Conservation (phyloP, 306 rosid species). For the Prunus persica region Prunus_persica_NCBIv2 NC_034016.1:4421001-4421500, state of each 20-base stretch:
- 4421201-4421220: background rate
- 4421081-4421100: background rate
- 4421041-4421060: too few species aligned
- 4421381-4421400: background rate
- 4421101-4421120: constrained; percentile 1
- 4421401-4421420: background rate
- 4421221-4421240: background rate
- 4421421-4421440: background rate
- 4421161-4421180: background rate
- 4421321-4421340: background rate
- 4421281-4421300: background rate
- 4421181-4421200: background rate
- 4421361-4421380: background rate
- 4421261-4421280: background rate
- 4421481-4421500: background rate
- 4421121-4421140: background rate
- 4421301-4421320: background rate
- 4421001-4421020: background rate
- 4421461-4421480: background rate
- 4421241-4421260: background rate
- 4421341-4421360: background rate
- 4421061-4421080: too few species aligned
- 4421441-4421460: background rate
- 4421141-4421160: background rate
- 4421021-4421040: background rate